These are phyloP conservation scores for Aspergillus arachidicola DNA, from an alignment of 2,329 filamentous ascomycete species.

Conservation along the genomic window DNA sequence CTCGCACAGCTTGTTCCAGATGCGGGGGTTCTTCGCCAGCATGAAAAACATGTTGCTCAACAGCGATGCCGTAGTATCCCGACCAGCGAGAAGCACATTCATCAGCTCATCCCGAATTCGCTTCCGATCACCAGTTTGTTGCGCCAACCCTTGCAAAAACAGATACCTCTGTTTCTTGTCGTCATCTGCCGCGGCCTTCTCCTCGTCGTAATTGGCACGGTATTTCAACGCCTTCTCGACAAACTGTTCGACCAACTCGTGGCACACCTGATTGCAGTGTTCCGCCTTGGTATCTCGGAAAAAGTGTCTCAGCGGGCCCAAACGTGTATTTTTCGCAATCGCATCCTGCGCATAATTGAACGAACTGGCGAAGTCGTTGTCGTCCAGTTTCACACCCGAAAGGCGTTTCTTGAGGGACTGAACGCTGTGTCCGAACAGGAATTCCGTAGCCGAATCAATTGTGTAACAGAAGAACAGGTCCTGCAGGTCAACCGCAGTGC, in stretches of 20 bases:
- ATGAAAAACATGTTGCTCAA: conserved; percentile 49
- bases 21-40: conserved; percentile 42
- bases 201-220: conserved; percentile 20
- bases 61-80: conserved; percentile 53
- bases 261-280: conserved; percentile 40
- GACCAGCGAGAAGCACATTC: conserved; percentile 54
- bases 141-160: conserved; percentile 50
- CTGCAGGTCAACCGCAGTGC: conserved; percentile 29
- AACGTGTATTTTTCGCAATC: conserved; percentile 18
- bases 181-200: conserved; percentile 19
- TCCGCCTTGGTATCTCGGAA: conserved; percentile 24
- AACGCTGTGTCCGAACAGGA: conserved; percentile 68
- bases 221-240: conserved; percentile 43
- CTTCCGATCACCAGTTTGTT: conserved; percentile 46
- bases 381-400: conserved; percentile 21
- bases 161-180: conserved; percentile 38
- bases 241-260: conserved; percentile 32
- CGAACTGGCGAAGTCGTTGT: conserved; percentile 21
- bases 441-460: conserved; percentile 81
- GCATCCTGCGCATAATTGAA: conserved; percentile 35
- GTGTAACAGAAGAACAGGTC: conserved; percentile 49
- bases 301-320: conserved; percentile 19
- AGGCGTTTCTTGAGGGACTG: conserved; percentile 49
- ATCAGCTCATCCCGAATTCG: conserved; percentile 50
- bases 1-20: conserved; percentile 40